Base-by-base conservation (phyloP, 2,329 filamentous ascomycete genomes). In the Botrytis pseudocinerea region DNA sequence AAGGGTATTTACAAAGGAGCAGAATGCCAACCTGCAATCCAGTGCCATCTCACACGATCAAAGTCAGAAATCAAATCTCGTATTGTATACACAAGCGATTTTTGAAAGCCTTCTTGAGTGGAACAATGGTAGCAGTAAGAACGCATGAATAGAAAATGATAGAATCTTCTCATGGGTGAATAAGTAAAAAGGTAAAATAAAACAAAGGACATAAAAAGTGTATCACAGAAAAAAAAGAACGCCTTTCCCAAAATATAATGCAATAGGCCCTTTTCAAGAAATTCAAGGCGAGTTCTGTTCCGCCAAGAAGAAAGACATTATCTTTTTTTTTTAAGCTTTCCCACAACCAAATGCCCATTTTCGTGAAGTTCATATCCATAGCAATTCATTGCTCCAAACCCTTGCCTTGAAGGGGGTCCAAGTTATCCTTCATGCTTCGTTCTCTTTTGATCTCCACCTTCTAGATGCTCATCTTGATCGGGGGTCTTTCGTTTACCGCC, bases 401-500 rank as follows among this genome's bases (percentile, higher is more conserved):
- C 42, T 51, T 25, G 10, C 9, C 25, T 38, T 71, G 22, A 9
- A 46, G 38, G 25, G 38, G 40, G 25, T 22, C n/a, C 42, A 66
- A 42, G 8, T 64, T 38, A 73, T 73, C 66, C 72, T 32, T 73
- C 72, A 42, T 71, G 68, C 40, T 65, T 73, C 18, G 60, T 25
- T 54, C 72, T 70, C 42, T 73, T 73, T 46, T 61, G 62, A 65
- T 73, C 72, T 48, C 66, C 60, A 7, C 38, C 48, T 48, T 73
- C 68, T 40, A 61, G 42, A 38, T 65, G 48, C 28, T 60, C 63
- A 40, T 73, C 72, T 54, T 70, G 48, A n/a, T 73, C 72, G 2
- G 72, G 72, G 22, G 72, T 71, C 54, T 73, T 73, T 64, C 72
- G 63, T 73, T 76, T 16, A 70, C 75, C 44, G 22, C 74, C 77